Percentiles rank a stretch among this genome's conserved stretches.
Conservation (phyloP, 352 stramenopile genomes). For the Phytophthora tubulina region DNA sequence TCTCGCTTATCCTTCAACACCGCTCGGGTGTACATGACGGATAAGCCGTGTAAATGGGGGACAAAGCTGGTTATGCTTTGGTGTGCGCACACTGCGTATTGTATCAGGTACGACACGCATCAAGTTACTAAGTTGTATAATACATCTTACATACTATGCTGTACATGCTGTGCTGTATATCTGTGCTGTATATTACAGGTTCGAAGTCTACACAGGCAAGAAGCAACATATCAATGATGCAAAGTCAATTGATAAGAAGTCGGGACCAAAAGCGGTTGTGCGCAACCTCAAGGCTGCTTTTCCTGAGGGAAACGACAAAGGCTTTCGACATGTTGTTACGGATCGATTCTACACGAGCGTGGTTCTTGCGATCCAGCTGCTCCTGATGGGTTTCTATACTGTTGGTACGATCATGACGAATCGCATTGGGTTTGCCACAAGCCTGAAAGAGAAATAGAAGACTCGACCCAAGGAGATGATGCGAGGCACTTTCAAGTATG, state of each 20-base stretch:
- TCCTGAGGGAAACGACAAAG: constrained; percentile 1
- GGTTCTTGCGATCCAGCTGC: neutral
- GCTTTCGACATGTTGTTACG: constrained; percentile 3
- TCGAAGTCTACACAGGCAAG: constrained; percentile 6
- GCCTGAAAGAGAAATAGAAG: constrained; percentile 4
- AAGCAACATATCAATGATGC: neutral
- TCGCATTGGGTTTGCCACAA: neutral
- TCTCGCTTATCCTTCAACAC: constrained; percentile 9
- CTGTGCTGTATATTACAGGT: constrained; percentile 5
- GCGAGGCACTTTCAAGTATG: neutral
- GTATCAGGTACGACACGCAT: too few species aligned
- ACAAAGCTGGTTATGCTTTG: neutral
- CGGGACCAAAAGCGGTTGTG: neutral
- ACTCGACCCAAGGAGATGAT: neutral
- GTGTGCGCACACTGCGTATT: neutral
- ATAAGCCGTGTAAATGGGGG: constrained; percentile 1
- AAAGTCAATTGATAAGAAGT: neutral
- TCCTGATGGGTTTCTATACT: constrained; percentile 14
- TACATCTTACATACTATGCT: neutral
- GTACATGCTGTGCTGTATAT: neutral
- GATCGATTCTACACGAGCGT: constrained; percentile 16
- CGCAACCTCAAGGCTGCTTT: constrained; percentile 8
- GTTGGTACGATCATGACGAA: constrained; percentile 13
- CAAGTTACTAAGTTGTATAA: neutral
- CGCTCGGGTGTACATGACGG: neutral